These are phyloP conservation scores for Linum tenue DNA, from an alignment of 345 rosid genomes.

Conservation along the genomic window DNA sequence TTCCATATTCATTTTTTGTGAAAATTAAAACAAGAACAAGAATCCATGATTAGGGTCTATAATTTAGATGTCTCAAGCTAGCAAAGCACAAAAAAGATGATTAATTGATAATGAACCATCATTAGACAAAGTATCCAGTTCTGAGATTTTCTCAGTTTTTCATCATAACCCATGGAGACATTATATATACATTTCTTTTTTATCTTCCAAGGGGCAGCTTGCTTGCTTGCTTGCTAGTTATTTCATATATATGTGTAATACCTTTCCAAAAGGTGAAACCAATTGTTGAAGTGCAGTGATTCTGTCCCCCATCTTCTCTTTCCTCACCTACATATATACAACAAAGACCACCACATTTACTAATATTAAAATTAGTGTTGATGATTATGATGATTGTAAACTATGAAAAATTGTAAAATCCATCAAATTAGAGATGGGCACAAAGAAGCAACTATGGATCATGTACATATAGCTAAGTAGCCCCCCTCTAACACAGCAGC, in stretches of 20 bases:
- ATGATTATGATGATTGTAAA: background rate
- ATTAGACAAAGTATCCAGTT: background rate
- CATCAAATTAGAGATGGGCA: too few species aligned
- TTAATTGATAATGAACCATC: constrained; percentile 1
- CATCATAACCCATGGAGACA: background rate
- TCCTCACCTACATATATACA: constrained; percentile 56
- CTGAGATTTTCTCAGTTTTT: too few species aligned
- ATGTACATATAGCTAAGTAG: too few species aligned
- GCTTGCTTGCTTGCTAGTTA: background rate
- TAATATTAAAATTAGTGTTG: background rate
- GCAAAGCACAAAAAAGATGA: constrained; percentile 21
- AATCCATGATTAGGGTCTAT: constrained; percentile 7
- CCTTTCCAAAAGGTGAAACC: constrained; percentile 99
- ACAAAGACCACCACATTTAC: too few species aligned
- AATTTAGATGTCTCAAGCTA: background rate
- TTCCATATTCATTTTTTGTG: constrained; percentile 22
- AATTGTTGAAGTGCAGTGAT: constrained; percentile 99
- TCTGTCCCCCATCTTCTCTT: constrained; percentile 99
- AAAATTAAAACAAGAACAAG: background rate
- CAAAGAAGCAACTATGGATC: too few species aligned
- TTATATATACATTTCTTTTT: background rate
- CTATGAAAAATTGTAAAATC: background rate
- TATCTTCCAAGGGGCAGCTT: background rate
- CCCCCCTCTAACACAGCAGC: too few species aligned
- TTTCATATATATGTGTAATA: constrained; percentile 15